phyloP scores from a whole-genome alignment of 2,329 filamentous ascomycete genomes.

The Talaromyces sp. region DNA sequence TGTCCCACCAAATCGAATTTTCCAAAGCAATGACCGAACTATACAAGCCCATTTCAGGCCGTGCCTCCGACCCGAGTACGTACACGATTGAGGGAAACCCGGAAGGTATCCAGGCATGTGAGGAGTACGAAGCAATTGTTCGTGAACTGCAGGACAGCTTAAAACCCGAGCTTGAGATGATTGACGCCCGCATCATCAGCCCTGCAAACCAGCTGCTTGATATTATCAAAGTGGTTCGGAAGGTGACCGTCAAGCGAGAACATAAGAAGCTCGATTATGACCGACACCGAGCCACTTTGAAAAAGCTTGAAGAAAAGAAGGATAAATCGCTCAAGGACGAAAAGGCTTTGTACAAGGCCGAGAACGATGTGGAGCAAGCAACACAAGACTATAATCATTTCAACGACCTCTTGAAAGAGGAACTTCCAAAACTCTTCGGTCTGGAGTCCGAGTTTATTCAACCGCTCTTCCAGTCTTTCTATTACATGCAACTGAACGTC shows the following conservation, averaged over 20 bases:
- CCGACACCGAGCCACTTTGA: conserved; percentile 72
- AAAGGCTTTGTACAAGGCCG: conserved; percentile 93
- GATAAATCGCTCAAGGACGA: conserved; percentile 95
- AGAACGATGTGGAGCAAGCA: conserved; percentile 82
- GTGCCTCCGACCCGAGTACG: conserved; percentile 86
- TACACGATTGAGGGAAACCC: conserved; percentile 78
- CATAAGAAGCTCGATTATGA: conserved; percentile 98
- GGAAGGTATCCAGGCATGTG: conserved; percentile 89
- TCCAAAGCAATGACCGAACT: conserved; percentile 93
- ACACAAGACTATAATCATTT: conserved; percentile 98
- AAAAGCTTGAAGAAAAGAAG: conserved; percentile 97
- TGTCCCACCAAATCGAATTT: conserved; percentile 96
- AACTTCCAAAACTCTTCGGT: conserved; percentile 83
- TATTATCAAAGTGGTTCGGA: conserved; percentile 92
- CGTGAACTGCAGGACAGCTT: conserved; percentile 84
- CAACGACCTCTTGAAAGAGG: conserved; percentile 94
- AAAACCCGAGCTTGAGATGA: conserved; percentile 93
- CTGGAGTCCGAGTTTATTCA: conserved; percentile 94
- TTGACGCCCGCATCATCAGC: conserved; percentile 82
- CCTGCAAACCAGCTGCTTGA: conserved; percentile 90
- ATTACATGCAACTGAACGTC: conserved; percentile 99
- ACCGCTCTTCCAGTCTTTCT: conserved; percentile 96
- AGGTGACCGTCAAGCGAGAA: conserved; percentile 81
- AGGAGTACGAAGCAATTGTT: conserved; percentile 91
- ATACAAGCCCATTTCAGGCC: conserved; percentile 96